A percentile compares a stretch with the other conserved stretches of the same genome.
Conservation (phyloP, 257 asterid genomes). For the Lavandula angustifolia region DNA sequence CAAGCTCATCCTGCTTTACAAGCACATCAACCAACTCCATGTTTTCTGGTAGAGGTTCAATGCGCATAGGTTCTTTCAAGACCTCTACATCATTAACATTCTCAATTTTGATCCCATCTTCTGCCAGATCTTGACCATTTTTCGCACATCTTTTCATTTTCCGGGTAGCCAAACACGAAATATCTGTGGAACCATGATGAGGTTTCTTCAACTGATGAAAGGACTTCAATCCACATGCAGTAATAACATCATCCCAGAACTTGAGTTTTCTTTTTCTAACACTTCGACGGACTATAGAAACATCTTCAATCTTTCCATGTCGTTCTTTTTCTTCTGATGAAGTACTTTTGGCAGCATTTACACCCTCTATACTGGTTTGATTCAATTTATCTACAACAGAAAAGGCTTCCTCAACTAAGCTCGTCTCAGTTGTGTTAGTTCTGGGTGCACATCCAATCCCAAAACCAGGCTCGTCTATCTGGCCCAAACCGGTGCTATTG, state of each 20-base stretch:
- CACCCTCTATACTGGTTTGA: constrained; percentile 20
- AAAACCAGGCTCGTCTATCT: constrained; percentile 35
- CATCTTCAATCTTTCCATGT: constrained; percentile 31
- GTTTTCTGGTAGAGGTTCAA: constrained; percentile 28
- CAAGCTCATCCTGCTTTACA: constrained; percentile 41
- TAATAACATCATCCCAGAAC: constrained; percentile 46
- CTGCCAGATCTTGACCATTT: constrained; percentile 30
- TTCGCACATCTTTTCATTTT: constrained; percentile 25
- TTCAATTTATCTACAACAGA: constrained; percentile 28
- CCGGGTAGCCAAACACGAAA: constrained; percentile 23
- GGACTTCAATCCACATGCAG: constrained; percentile 37
- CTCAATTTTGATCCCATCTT: constrained; percentile 28
- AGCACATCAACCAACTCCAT: constrained; percentile 40
- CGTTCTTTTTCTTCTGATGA: constrained; percentile 35
- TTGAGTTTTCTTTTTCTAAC: constrained; percentile 61
- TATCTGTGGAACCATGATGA: constrained; percentile 17
- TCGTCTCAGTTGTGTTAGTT: constrained; percentile 32
- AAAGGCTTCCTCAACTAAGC: constrained; percentile 33
- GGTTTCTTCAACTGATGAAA: constrained; percentile 38
- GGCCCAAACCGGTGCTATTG: constrained; percentile 19
- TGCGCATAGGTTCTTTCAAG: constrained; percentile 12
- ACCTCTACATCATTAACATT: constrained; percentile 20
- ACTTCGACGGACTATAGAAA: constrained; percentile 61
- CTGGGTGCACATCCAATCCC: constrained; percentile 36
- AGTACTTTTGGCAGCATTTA: constrained; percentile 27